phyloP scores from a whole-genome alignment of 1,139 yeast genomes.

The Taphrina wiesneri region DNA sequence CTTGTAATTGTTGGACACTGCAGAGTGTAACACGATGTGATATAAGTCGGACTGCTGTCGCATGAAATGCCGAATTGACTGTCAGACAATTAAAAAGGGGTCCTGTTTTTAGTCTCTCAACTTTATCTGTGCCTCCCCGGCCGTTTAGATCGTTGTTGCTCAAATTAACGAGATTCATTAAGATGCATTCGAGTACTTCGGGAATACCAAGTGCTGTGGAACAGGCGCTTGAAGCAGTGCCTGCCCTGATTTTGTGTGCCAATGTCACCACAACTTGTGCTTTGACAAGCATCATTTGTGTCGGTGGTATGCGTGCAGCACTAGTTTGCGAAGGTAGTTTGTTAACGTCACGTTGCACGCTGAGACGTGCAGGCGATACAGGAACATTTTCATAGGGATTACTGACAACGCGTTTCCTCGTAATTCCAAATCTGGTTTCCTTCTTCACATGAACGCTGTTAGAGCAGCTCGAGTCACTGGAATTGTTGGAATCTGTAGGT shows the following conservation, averaged over 20 bases:
- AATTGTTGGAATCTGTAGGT: neutral
- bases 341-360: neutral
- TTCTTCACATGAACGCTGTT: neutral
- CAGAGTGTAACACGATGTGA: conserved; percentile 6
- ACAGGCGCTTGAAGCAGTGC: neutral
- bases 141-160: neutral
- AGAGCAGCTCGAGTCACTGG: neutral
- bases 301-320: neutral
- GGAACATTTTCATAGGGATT: neutral
- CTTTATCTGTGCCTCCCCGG: neutral
- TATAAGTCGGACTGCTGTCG: conserved; percentile 1
- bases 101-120: neutral
- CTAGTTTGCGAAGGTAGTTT: neutral
- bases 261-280: neutral
- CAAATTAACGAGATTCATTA: neutral
- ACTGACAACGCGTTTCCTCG: neutral
- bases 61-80: conserved; percentile 9
- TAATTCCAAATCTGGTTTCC: neutral
- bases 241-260: neutral
- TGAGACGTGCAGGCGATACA: neutral
- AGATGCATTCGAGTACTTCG: conserved; percentile 20
- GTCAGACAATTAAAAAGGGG: conserved; percentile 22
- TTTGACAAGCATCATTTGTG: neutral
- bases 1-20: neutral
- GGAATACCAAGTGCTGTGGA: conserved; percentile 7